These are phyloP conservation scores for Penicillium palitans DNA, from an alignment of 2,329 filamentous ascomycete genomes.

Conservation along the genomic window DNA sequence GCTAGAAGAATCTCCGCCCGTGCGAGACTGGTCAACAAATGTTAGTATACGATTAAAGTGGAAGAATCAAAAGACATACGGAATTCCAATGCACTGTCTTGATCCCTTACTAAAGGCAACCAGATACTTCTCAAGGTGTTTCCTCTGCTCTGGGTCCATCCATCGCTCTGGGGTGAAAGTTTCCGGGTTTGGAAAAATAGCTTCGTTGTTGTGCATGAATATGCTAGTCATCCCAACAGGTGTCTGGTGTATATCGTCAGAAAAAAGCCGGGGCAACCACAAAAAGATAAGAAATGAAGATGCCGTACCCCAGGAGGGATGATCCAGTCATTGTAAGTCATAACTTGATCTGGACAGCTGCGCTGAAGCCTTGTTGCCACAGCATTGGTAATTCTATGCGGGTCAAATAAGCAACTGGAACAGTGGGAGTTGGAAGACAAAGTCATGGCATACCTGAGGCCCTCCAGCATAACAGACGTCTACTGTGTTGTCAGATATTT, in stretches of 20 bases:
- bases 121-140: conserved; percentile 38
- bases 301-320: conserved; percentile 35
- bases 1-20: conserved; percentile 36
- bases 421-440: too few species aligned
- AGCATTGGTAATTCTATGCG: conserved; percentile 20
- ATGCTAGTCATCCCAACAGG: conserved; percentile 43
- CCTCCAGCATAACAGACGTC: conserved; percentile 33
- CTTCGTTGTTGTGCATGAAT: conserved; percentile 38
- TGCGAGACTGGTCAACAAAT: conserved; percentile 28
- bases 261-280: neutral
- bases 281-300: neutral
- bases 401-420: neutral
- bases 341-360: conserved; percentile 28
- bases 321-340: conserved; percentile 34
- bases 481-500: conserved; percentile 9
- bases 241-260: conserved; percentile 18
- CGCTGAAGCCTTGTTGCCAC: conserved; percentile 33
- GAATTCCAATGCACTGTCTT: conserved; percentile 50
- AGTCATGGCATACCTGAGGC: conserved; percentile 24
- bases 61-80: conserved; percentile 25
- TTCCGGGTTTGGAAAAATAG: conserved; percentile 39
- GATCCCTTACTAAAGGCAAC: conserved; percentile 45
- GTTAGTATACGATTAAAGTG: neutral
- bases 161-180: conserved; percentile 43
- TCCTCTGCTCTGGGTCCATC: conserved; percentile 33